Evolutionary conservation across 2,329 filamentous ascomycete species (phyloP).

Genomic region (Nothopassalora personata): DNA sequence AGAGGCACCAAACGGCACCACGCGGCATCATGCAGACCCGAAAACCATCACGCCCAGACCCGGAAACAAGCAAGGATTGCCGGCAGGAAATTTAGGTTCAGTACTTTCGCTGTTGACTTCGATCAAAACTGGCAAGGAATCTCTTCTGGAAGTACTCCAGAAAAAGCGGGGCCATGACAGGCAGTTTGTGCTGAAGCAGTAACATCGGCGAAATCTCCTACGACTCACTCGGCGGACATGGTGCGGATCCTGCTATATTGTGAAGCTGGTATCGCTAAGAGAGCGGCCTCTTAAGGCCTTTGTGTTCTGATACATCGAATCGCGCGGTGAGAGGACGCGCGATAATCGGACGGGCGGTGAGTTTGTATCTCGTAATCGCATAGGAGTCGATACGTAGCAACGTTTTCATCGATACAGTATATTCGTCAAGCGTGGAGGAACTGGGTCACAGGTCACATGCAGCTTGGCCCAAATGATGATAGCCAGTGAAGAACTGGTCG

Average conservation of each 20-base stretch:
- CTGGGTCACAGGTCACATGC: neutral
- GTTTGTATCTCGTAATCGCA: neutral
- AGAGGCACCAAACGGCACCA: neutral
- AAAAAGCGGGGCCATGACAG: neutral
- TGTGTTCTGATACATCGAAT: neutral
- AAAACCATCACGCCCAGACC: neutral
- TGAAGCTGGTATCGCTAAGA: neutral
- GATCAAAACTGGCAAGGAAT: neutral
- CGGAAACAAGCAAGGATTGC: neutral
- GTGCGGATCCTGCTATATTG: neutral
- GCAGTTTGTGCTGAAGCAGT: constrained; percentile 4
- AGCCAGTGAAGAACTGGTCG: neutral
- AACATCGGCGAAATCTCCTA: neutral
- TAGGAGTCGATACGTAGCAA: neutral
- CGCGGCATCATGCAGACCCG: neutral
- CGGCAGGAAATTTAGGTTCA: constrained; percentile 1
- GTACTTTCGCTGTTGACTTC: neutral
- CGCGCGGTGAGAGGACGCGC: neutral
- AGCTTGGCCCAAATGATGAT: neutral
- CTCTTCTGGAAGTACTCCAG: neutral
- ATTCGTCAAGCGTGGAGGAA: neutral
- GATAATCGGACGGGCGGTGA: neutral
- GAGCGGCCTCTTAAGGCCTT: neutral
- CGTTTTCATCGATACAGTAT: neutral
- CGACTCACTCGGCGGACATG: neutral